A percentile compares a stretch with the other conserved stretches of the same genome.
phyloP scores from a whole-genome alignment of 2,329 filamentous ascomycete species.

The Diaporthe caulivora region DNA sequence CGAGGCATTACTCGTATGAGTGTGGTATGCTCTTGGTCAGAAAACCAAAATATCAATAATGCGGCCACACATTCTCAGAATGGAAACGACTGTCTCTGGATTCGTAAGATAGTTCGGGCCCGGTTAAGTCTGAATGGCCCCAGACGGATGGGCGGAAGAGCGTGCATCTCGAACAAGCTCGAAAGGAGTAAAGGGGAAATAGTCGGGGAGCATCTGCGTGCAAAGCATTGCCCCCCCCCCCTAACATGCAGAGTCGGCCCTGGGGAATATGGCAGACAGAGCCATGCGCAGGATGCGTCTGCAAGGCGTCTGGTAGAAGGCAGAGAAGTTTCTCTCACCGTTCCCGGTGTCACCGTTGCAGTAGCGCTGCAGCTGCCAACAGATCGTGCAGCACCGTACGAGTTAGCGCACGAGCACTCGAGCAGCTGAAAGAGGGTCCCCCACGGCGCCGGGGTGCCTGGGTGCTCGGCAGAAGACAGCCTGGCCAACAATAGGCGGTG shows the following conservation, averaged over 20 bases:
- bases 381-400: constrained; percentile 32
- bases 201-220: background rate
- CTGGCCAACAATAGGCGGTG: constrained; percentile 6
- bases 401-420: constrained; percentile 18
- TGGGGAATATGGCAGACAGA: background rate
- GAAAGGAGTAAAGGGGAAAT: background rate
- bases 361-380: constrained; percentile 29
- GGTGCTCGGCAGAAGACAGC: constrained; percentile 14
- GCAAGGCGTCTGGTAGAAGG: background rate
- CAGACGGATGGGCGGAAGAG: background rate
- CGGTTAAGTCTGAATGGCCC: background rate
- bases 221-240: background rate
- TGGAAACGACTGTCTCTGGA: background rate
- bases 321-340: constrained; percentile 27
- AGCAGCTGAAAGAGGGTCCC: constrained; percentile 28
- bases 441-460: constrained; percentile 5
- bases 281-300: background rate
- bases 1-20: constrained; percentile 12
- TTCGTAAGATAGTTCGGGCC: background rate
- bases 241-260: constrained; percentile 2
- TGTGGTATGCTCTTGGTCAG: background rate
- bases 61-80: background rate
- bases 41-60: background rate
- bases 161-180: background rate
- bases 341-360: constrained; percentile 29